Base-by-base conservation (phyloP, 805 yeast genomes). In the Myxozyma mucilagina region DNA sequence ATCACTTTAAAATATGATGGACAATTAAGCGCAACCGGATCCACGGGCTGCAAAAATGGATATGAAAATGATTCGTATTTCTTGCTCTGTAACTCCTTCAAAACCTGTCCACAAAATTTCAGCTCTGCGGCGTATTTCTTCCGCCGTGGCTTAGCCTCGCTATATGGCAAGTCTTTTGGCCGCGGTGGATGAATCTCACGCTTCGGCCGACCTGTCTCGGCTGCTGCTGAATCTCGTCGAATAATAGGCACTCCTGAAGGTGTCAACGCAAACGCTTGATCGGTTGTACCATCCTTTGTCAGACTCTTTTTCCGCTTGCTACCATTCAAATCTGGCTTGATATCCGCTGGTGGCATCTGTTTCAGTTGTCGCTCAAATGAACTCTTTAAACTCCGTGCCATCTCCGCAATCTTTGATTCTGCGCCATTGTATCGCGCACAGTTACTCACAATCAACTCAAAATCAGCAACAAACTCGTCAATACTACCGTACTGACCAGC, bases 171-270 rank as follows among this genome's bases (percentile, higher is more conserved):
- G 72, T 94, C 97, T 71, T 90, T 90, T 36, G 97, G 89, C 71
- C 89, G 87, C 56, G 99, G 99, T 2, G 99, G 99, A 73, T 92
- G 97, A 51, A 94, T 90, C 68, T 90, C 94, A 68, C 99, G 84
- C 75, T 93, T 93, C 42, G 98, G 98, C 67, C 99, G 82, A 55
- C 86, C 89, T 41, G 56, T 50, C 41, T 60, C 66, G 18, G 45
- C 62, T 34, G 74, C 71, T 29, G 86, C 84, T 36, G 87, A 84
- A 63, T 90, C 96, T 60, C 93, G 81, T 72, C 96, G 82, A 16
- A 87, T 82, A n/a, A 77, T 76, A 10, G 88, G 89, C 20, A 83
- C 79, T 14, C 85, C 87, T 47, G 79, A 72, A 1, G 76, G 72
- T 51, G 73, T 75, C 41, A 76, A 65, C 36, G 77, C 75, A 62